phyloP scores from a whole-genome alignment of 345 rosid species.

The Trapa incisa region DNA sequence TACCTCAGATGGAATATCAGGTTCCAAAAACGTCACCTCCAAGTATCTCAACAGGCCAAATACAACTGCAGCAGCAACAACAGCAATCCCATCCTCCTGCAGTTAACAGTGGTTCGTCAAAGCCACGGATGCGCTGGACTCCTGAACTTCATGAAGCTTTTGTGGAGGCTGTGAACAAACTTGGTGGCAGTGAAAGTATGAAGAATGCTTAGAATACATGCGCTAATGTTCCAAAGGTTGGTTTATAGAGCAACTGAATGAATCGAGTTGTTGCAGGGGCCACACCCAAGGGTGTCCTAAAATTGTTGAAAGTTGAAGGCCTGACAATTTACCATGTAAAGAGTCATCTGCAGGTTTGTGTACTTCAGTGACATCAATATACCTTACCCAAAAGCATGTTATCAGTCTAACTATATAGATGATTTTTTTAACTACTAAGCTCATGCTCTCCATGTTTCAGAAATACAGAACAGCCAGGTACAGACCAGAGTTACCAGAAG shows the following conservation, averaged over 20 bases:
- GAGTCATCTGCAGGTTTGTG: slow-evolving; percentile 76
- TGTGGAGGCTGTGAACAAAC: slow-evolving; percentile 75
- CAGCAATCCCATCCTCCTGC: slow-evolving; percentile 25
- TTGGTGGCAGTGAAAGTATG: slow-evolving; percentile 81
- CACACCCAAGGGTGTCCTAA: slow-evolving; percentile 84
- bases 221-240: neutral
- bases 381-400: neutral
- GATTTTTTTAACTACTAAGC: slow-evolving; percentile 5
- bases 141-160: slow-evolving; percentile 85
- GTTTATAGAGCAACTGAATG: neutral
- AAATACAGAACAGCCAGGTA: slow-evolving; percentile 80
- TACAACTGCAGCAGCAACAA: slow-evolving; percentile 23
- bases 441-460: slow-evolving; percentile 37
- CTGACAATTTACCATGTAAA: slow-evolving; percentile 88
- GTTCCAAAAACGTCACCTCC: slow-evolving; percentile 25
- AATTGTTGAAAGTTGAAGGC: slow-evolving; percentile 71
- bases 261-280: slow-evolving; percentile 37
- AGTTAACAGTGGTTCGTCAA: slow-evolving; percentile 45
- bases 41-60: slow-evolving; percentile 25
- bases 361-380: neutral
- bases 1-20: slow-evolving; percentile 46
- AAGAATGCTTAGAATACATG: neutral
- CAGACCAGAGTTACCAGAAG: slow-evolving; percentile 64
- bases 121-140: slow-evolving; percentile 93
- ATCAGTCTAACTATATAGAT: neutral